Conservation (phyloP, 805 yeast species). For the Myxozyma monticola region DNA sequence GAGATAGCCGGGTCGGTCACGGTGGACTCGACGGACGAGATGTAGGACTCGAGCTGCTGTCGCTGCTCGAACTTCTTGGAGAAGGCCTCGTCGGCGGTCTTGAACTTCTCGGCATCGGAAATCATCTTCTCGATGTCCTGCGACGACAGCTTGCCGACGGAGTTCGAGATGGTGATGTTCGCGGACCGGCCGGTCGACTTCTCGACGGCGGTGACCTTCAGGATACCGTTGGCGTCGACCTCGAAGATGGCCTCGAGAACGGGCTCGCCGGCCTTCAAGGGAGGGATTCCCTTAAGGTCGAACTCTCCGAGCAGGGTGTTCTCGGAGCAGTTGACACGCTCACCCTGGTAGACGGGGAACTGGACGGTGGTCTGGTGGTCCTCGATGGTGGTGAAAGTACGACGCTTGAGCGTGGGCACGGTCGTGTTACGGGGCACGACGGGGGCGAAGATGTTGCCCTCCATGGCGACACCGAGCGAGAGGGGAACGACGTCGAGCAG, state of each 20-base stretch:
- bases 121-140: constrained; percentile 98
- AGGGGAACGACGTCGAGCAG: constrained; percentile 97
- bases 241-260: constrained; percentile 98
- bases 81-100: constrained; percentile 98
- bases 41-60: constrained; percentile 98
- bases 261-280: constrained; percentile 99
- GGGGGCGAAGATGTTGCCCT: constrained; percentile 98
- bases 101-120: constrained; percentile 98
- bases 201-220: constrained; percentile 98
- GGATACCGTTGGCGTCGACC: constrained; percentile 99
- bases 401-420: constrained; percentile 98
- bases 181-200: constrained; percentile 98
- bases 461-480: constrained; percentile 99
- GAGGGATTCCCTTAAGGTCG: constrained; percentile 97
- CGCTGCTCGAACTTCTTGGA: constrained; percentile 99
- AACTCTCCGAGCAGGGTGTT: constrained; percentile 98
- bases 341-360: constrained; percentile 99
- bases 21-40: constrained; percentile 90
- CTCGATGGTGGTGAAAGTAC: constrained; percentile 97
- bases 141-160: constrained; percentile 96
- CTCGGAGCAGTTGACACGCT: constrained; percentile 97
- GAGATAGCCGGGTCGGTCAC: constrained; percentile 98
- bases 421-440: constrained; percentile 99
- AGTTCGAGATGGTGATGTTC: constrained; percentile 98
- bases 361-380: constrained; percentile 99